Evolutionary conservation across 1,284 basidiomycete species (phyloP), one percentile per base, ranked within the genome.

Genomic region (Malassezia sp.): DNA sequence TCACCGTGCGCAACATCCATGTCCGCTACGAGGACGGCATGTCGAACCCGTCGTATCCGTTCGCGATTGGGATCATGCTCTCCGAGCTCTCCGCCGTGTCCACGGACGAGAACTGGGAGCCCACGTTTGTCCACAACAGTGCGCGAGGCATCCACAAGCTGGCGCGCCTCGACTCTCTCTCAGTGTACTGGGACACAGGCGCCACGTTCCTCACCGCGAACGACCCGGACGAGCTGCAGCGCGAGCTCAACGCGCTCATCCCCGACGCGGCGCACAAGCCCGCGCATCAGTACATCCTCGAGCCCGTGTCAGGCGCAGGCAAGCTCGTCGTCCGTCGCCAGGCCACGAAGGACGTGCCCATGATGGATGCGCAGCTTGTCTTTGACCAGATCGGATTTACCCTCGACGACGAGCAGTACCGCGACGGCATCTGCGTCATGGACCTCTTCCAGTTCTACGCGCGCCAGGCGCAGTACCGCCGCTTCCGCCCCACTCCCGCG

Each of bases 381-480:
- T 97, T 99, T 68, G 82, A 95, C 61, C 87, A 96, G 72, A 89
- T 99, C 44, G 90, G 85, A 5, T 82, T 99, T 47, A 79, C 84
- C 10, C 74, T 99, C 47, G 91, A 99, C 67, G 82, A 89, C 57
- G 80, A 91, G 58, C 95, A 99, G 72, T 99, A 97, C 70, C 80
- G 88, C 36, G 89, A 97, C 71, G 81, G 79, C 11, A 85, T 99
- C 54, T 91, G 86, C 17, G 79, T 97, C 42, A 76, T 90, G 52
- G 91, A 99, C 70, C 87, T 96, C 76, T 96, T 95, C 73, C 91
- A 97, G 70, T 85, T 97, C 56, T 96, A 91, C 73, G 78, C 82
- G 37, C 81, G 93, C 43, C 85, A 86, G 57, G 83, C 84, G 53
- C 85, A 88, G 75, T 70, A 70, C 43, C 63, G 63, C 31, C 43